Evolutionary conservation across 805 yeast species (phyloP).

Genomic region (Pichia eremophila): DNA sequence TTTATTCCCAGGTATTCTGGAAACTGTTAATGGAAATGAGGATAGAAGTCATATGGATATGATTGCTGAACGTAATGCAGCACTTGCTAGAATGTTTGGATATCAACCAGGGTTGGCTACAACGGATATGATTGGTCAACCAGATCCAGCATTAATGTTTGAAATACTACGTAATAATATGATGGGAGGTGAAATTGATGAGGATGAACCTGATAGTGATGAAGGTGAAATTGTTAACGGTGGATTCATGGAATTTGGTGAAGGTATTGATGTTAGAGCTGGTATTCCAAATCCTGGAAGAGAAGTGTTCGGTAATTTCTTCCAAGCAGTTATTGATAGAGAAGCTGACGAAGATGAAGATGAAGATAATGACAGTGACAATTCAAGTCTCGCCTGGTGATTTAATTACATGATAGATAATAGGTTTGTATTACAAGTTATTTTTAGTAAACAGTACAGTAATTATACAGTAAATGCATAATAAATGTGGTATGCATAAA

Average conservation of each 20-base stretch:
- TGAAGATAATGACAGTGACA: background rate
- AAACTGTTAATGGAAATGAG: background rate
- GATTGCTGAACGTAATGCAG: slow-evolving; percentile 6
- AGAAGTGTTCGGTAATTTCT: background rate
- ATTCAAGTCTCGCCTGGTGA: too few species aligned
- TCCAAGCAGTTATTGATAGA: background rate
- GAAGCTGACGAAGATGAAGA: too few species aligned
- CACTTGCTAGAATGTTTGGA: background rate
- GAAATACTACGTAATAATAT: background rate
- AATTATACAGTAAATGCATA: too few species aligned
- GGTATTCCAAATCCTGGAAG: background rate
- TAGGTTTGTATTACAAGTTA: too few species aligned
- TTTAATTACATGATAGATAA: too few species aligned
- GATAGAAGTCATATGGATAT: background rate
- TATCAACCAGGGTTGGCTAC: background rate
- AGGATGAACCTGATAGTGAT: background rate
- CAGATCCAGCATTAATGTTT: background rate
- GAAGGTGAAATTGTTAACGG: background rate
- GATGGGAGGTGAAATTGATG: background rate
- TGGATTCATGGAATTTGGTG: too few species aligned
- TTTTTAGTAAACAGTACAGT: too few species aligned
- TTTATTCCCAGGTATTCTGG: slow-evolving; percentile 6
- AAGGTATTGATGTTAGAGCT: background rate
- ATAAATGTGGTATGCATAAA: too few species aligned
- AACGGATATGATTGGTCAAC: background rate